Conservation (phyloP, 1,284 basidiomycete species). For the Microbotryum scabiosae region DNA sequence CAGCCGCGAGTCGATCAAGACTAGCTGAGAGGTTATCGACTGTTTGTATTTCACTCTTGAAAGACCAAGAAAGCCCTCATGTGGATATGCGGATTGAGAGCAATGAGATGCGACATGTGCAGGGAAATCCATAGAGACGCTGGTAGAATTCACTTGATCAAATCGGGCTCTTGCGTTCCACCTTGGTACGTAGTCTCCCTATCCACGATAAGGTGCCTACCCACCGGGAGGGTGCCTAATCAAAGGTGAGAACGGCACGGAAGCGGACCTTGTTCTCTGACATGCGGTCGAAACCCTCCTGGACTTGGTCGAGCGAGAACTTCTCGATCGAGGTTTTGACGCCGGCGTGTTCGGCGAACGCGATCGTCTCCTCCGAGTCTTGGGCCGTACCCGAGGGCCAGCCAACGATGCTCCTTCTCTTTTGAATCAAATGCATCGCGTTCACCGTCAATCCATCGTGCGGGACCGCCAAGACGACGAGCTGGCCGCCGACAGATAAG, state of each 20-base stretch:
- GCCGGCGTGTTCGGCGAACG: conserved; percentile 36
- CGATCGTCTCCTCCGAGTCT: conserved; percentile 39
- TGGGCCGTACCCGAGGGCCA: conserved; percentile 38
- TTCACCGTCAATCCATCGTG: not conserved
- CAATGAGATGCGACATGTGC: too few relatives aligned
- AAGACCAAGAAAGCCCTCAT: too few relatives aligned
- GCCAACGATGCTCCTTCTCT: conserved; percentile 39
- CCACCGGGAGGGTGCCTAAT: not conserved
- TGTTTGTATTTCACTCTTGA: too few relatives aligned
- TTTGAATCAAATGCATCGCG: conserved; percentile 37
- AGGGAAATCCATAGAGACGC: too few relatives aligned
- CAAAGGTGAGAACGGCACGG: conserved; percentile 33
- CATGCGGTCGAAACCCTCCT: conserved; percentile 41
- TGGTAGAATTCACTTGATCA: too few relatives aligned
- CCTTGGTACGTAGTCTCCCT: too few relatives aligned
- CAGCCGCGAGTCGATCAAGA: too few relatives aligned
- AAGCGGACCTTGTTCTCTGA: conserved; percentile 39
- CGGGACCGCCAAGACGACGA: conserved; percentile 35
- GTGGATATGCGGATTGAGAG: too few relatives aligned
- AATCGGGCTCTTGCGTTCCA: too few relatives aligned
- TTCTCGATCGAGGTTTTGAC: conserved; percentile 40
- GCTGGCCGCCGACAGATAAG: conserved; percentile 39
- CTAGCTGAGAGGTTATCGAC: too few relatives aligned
- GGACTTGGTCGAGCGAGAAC: conserved; percentile 39
- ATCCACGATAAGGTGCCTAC: too few relatives aligned